Evolutionary conservation across 2,329 filamentous ascomycete genomes (phyloP).

Genomic region (Penicillium sp.): DNA sequence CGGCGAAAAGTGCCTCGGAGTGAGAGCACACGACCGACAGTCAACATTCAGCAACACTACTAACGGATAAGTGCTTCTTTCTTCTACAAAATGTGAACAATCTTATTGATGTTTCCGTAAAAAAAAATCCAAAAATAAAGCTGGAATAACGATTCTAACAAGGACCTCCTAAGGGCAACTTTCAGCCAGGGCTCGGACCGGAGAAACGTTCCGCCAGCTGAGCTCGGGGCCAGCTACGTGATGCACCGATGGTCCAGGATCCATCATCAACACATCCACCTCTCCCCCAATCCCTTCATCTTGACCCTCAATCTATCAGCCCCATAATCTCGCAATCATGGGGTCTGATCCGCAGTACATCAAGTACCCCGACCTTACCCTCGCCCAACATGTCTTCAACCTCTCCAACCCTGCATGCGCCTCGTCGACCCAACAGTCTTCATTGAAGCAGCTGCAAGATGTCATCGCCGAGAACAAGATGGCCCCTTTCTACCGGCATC

Average conservation of each 20-base stretch:
- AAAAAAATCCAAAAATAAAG: background rate
- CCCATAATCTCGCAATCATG: constrained; percentile 46
- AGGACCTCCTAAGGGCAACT: background rate
- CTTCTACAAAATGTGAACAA: background rate
- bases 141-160: background rate
- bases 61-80: background rate
- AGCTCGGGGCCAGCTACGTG: constrained; percentile 27
- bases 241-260: constrained; percentile 15
- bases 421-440: constrained; percentile 53
- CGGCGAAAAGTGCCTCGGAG: background rate
- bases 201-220: constrained; percentile 38
- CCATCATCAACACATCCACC: constrained; percentile 19
- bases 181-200: constrained; percentile 11
- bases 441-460: constrained; percentile 61
- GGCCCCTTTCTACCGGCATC: constrained; percentile 65
- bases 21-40: background rate
- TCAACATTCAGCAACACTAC: background rate
- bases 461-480: constrained; percentile 64
- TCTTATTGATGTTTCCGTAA: background rate
- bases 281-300: constrained; percentile 5
- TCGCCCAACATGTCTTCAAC: constrained; percentile 67
- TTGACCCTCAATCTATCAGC: constrained; percentile 4
- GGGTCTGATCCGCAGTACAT: constrained; percentile 64
- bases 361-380: constrained; percentile 62
- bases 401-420: constrained; percentile 61